Evolutionary conservation across 192 early-diverging fungal species (phyloP), one percentile per base, ranked within the genome.

Genomic region (Spizellomyces sp.): DNA sequence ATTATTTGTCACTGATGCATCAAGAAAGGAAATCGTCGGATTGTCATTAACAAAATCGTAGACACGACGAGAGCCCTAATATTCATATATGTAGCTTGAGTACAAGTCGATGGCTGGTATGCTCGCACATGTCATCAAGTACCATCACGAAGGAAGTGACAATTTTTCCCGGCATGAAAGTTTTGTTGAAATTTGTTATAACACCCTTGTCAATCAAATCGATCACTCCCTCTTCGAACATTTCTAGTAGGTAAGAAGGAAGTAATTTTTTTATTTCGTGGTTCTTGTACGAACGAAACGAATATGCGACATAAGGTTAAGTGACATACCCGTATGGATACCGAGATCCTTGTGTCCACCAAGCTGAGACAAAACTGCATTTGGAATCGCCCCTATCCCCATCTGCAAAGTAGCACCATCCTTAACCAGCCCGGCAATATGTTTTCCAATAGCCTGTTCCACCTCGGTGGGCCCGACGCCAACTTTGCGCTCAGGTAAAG

Each of bases 21-120:
- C 84, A 10, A 62, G 17, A 67, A 84, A 82, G 15, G 27, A 9
- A 9, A 85, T 68, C 5, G 9, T n/a, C 43, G 76, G 79, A 69
- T 84, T 85, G 64, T 85, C 79, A 70, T 85, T 67, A 36, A 84
- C 71, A 56, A 79, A 81, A 50, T 85, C 75, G 70, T 84, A 85
- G n/a, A 80, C 64, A 0, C 64, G 46, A 41, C 73, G 52, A 14
- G 75, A 36, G 42, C 78, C 27, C 27, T 36, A 3, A 0, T 0
- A 36, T 36, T 36, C 27, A 36, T 2, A 36, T 67, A 48, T 70
- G 5, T 19, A 21, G 41, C 10, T 9, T 58, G 55, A 14, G 27
- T 36, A 36, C 27, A 36, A 36, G 27, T 36, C 3, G 60, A 56
- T 1, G 4, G 54, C 60, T 1, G 12, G 27, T 36, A 36, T 36